phyloP scores from a whole-genome alignment of 305 asterid species.

The Fraxinus greggii region DNA sequence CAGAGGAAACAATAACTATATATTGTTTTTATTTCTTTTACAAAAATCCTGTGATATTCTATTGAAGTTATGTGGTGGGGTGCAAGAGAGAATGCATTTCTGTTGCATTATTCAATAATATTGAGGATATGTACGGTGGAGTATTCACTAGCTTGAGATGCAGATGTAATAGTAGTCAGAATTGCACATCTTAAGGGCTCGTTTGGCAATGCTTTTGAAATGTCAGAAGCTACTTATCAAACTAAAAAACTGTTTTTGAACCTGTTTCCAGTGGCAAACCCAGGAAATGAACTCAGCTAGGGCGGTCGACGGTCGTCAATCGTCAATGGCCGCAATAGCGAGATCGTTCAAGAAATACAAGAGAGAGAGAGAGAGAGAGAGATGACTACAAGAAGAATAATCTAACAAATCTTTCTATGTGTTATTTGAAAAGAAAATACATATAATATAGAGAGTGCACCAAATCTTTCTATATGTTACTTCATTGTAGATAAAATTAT shows the following conservation, averaged over 20 bases:
- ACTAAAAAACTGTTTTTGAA: no score
- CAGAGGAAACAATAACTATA: not conserved
- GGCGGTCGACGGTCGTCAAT: no score
- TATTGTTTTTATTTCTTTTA: not conserved
- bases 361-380: no score
- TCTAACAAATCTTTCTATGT: no score
- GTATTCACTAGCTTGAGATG: not conserved
- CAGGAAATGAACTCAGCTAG: no score
- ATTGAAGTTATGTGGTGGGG: not conserved
- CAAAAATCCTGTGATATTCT: not conserved
- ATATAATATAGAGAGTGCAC: not conserved
- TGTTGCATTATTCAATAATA: not conserved
- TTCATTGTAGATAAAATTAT: not conserved
- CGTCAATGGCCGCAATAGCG: no score
- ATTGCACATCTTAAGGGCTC: not conserved
- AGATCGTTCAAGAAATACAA: no score
- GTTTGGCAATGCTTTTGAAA: no score
- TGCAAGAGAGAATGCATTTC: not conserved
- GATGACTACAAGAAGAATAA: no score
- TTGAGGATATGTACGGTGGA: not conserved
- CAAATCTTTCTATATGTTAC: not conserved
- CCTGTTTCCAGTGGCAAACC: no score
- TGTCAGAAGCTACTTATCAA: no score
- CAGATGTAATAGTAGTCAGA: not conserved
- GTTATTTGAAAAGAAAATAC: not conserved